Evolutionary conservation across 192 early-diverging fungal genomes (phyloP), one percentile per base, ranked within the genome.

Genomic region (Coemansia sp.): DNA sequence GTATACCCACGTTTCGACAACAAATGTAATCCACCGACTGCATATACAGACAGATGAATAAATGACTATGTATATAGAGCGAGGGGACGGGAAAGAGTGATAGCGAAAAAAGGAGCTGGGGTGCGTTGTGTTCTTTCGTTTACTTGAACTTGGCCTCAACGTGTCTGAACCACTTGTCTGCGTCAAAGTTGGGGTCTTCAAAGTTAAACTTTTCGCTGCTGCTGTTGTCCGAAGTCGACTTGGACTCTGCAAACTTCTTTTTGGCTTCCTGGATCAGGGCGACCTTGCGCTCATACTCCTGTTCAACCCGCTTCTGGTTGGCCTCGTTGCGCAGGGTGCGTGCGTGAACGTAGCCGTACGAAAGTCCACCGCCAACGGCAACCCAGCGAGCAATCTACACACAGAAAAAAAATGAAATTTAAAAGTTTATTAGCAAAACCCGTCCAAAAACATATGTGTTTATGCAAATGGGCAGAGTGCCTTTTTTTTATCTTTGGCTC

Each of bases 361-460:
- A 73, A 17, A 84, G 70, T 15, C 81, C 81, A n/a, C 48, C 71
- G 22, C 65, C 81, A 33, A 84, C 53, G 45, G 65, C 76, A 41
- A 62, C 77, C 81, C 81, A 84, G 58, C 81, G 81, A 58, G 67
- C 72, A 84, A 84, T 79, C 81, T 84, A 84, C 34, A 63, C 2
- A 1, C 17, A 57, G 32, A 12, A 35, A 28, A 38, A 33, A 62
- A 63, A 45, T 9, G 22, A 52, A 41, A 36, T 17, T 2, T 7
- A 32, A 37, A 56, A 53, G 18, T 2, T 28, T 8, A 11, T 22
- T 28, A 9, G 22, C 6, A 14, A 15, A 34, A 57, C 4, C 8
- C 28, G 33, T 8, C 11, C 11, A 57, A 35, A 8, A 8, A 15
- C 11, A 57, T 34, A 11, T 35, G 14, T 11, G 33, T 4, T 34